Percentiles rank a stretch among this genome's conserved stretches.
Evolutionary conservation across 2,329 filamentous ascomycete genomes (phyloP).

Genomic region (Phyllosticta paracitricarpa): DNA sequence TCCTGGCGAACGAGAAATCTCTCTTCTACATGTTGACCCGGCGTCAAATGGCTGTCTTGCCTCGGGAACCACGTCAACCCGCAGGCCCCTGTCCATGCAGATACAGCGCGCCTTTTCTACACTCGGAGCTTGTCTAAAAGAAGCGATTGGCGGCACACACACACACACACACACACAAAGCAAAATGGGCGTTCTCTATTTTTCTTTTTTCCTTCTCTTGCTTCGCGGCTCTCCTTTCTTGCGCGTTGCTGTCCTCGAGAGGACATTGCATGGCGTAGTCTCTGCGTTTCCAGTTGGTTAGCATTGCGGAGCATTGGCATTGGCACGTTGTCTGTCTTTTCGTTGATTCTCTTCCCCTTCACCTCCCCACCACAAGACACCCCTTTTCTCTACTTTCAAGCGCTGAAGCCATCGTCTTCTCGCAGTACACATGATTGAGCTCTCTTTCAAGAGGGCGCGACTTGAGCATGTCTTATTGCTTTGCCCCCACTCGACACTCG

Average conservation of each 20-base stretch:
- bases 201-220: constrained; percentile 1
- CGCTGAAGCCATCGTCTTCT: constrained; percentile 1
- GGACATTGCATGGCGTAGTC: constrained; percentile 8
- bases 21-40: not conserved
- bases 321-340: constrained; percentile 2
- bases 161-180: constrained; percentile 1
- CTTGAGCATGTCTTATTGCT: not conserved
- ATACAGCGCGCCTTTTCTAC: constrained; percentile 8
- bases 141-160: constrained; percentile 1
- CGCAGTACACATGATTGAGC: not conserved
- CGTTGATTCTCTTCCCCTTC: not conserved
- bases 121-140: not conserved
- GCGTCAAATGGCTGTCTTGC: not conserved
- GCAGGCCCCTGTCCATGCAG: constrained; percentile 3
- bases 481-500: not conserved
- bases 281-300: constrained; percentile 7
- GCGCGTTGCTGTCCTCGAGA: constrained; percentile 6
- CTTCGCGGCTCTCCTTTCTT: not conserved
- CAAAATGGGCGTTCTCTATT: constrained; percentile 10
- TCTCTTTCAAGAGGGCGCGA: constrained; percentile 1
- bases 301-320: constrained; percentile 12
- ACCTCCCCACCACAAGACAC: not conserved
- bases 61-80: constrained; percentile 5
- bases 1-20: constrained; percentile 9
- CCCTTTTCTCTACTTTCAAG: constrained; percentile 1